Evolutionary conservation across 2,329 filamentous ascomycete genomes (phyloP).

Genomic region (Lojkania enalia): DNA sequence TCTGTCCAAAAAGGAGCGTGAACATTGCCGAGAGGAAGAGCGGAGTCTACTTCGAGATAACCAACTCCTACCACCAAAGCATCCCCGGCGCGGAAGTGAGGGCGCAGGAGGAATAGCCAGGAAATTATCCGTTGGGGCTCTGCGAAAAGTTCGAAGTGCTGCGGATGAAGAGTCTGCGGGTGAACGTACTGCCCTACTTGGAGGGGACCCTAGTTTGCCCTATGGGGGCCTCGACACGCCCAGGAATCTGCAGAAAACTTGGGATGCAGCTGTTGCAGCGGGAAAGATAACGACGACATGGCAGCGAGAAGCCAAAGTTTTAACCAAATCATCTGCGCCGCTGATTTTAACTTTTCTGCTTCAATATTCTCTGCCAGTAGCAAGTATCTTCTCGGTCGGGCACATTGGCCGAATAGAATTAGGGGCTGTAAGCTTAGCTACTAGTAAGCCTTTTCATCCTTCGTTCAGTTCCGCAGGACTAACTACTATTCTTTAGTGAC

Average conservation of each 20-base stretch:
- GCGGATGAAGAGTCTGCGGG: conserved; percentile 37
- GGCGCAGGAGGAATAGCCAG: conserved; percentile 30
- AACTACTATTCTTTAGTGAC: conserved; percentile 44
- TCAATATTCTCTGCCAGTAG: conserved; percentile 54
- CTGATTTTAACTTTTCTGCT: conserved; percentile 54
- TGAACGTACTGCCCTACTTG: conserved; percentile 54
- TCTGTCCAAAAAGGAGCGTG: conserved; percentile 57
- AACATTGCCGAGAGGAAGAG: conserved; percentile 60
- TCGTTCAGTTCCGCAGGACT: too few relatives aligned
- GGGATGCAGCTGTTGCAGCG: conserved; percentile 73
- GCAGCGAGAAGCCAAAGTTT: conserved; percentile 83
- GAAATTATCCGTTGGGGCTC: conserved; percentile 33
- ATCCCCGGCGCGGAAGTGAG: conserved; percentile 45
- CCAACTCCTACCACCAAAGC: conserved; percentile 59
- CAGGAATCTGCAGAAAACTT: conserved; percentile 47
- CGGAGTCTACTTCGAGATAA: conserved; percentile 63
- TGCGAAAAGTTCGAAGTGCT: conserved; percentile 34
- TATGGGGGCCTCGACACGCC: conserved; percentile 55
- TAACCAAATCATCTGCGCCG: conserved; percentile 57
- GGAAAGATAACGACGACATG: conserved; percentile 87
- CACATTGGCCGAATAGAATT: conserved; percentile 54
- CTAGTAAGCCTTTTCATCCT: conserved; percentile 38
- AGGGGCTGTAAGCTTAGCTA: conserved; percentile 52
- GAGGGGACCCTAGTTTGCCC: conserved; percentile 42
- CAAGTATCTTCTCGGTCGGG: conserved; percentile 54